Conservation (phyloP, 805 yeast genomes). For the Schwanniomyces vanrijiae region DNA sequence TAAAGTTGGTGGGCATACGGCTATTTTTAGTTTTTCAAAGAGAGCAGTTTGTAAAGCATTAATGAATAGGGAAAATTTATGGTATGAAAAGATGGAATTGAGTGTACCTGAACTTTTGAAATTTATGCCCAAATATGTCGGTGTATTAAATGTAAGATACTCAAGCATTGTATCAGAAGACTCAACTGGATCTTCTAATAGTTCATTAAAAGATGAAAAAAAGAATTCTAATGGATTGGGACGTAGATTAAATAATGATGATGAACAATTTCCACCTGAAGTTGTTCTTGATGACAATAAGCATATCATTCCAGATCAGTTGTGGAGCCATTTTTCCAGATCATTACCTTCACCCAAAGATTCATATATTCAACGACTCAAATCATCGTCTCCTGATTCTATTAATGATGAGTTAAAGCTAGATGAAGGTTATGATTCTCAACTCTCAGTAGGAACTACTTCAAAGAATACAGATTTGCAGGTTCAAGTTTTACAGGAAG, state of each 20-base stretch:
- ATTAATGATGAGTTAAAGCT: background rate
- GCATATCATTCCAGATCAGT: constrained; percentile 84
- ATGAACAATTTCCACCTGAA: constrained; percentile 55
- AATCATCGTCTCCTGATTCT: constrained; percentile 5
- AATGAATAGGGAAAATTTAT: constrained; percentile 83
- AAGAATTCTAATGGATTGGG: background rate
- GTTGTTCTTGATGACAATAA: constrained; percentile 90
- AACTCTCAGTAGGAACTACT: constrained; percentile 26
- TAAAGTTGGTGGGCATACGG: constrained; percentile 98
- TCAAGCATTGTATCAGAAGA: constrained; percentile 44
- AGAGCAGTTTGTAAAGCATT: constrained; percentile 93
- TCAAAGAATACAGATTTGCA: constrained; percentile 38
- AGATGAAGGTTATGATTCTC: background rate
- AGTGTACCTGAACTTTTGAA: constrained; percentile 71
- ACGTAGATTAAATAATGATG: constrained; percentile 9
- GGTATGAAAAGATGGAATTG: constrained; percentile 87
- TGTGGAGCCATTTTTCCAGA: constrained; percentile 62
- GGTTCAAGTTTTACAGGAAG: constrained; percentile 39
- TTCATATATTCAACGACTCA: constrained; percentile 1
- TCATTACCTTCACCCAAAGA: constrained; percentile 18
- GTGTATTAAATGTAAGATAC: constrained; percentile 90
- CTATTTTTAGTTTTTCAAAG: constrained; percentile 87
- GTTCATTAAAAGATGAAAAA: background rate
- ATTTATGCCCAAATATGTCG: constrained; percentile 93
- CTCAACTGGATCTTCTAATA: background rate